These are phyloP conservation scores for Colletotrichum spinosum DNA, from an alignment of 2,329 filamentous ascomycete genomes.

Conservation along the genomic window DNA sequence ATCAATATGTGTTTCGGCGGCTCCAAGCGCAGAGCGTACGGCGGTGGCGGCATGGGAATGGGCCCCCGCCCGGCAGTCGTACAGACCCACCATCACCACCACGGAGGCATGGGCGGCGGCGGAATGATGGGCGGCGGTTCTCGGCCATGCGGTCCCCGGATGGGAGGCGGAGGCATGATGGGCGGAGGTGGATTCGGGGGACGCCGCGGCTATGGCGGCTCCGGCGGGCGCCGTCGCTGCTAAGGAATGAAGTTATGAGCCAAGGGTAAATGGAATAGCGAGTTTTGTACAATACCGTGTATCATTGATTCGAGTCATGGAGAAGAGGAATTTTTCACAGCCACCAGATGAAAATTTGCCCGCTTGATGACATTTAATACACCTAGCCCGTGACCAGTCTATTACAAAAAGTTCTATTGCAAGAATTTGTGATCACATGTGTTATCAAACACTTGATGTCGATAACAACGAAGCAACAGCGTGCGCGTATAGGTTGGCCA, in stretches of 20 bases:
- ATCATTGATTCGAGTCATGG: too few species aligned
- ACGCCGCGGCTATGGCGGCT: slow-evolving; percentile 1
- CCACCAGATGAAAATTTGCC: too few species aligned
- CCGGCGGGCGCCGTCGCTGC: slow-evolving; percentile 11
- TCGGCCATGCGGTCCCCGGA: slow-evolving; percentile 8
- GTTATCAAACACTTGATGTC: too few species aligned
- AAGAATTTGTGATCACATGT: too few species aligned
- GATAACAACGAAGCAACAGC: too few species aligned
- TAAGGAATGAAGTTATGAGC: neutral
- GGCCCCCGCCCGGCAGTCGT: slow-evolving; percentile 28
- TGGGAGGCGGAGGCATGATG: slow-evolving; percentile 19
- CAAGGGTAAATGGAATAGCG: neutral
- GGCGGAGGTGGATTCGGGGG: slow-evolving; percentile 8
- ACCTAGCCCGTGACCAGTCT: too few species aligned
- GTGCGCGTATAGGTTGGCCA: too few species aligned
- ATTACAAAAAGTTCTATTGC: too few species aligned
- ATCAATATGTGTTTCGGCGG: slow-evolving; percentile 30
- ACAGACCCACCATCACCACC: slow-evolving; percentile 28
- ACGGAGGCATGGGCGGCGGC: slow-evolving; percentile 30
- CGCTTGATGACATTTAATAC: too few species aligned
- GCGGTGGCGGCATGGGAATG: slow-evolving; percentile 14
- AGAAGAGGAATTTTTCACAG: too few species aligned
- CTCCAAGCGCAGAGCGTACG: slow-evolving; percentile 22
- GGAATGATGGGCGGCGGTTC: slow-evolving; percentile 8
- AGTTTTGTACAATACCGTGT: neutral